These are phyloP conservation scores for Calonectria naviculata DNA, from an alignment of 2,329 filamentous ascomycete genomes.

Conservation along the genomic window DNA sequence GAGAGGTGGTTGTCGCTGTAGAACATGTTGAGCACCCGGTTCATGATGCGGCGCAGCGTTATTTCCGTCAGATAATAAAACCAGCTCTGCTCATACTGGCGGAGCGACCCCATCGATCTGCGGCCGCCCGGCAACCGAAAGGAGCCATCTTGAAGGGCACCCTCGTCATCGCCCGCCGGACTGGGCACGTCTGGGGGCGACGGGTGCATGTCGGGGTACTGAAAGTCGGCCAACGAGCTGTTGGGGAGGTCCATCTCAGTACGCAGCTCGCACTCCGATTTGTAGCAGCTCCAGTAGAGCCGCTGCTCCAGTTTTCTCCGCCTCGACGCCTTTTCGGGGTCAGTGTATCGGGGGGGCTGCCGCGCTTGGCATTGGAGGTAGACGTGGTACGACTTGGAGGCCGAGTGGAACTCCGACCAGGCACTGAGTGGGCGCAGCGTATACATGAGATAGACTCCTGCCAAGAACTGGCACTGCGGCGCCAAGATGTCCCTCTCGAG, in stretches of 20 bases:
- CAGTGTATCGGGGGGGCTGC: neutral
- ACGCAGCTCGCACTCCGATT: constrained; percentile 54
- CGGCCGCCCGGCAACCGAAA: neutral
- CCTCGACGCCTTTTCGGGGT: constrained; percentile 18
- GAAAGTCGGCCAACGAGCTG: constrained; percentile 45
- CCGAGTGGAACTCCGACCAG: constrained; percentile 49
- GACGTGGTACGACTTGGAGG: constrained; percentile 45
- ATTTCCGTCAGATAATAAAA: constrained; percentile 57
- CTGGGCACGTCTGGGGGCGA: constrained; percentile 30
- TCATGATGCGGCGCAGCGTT: constrained; percentile 52
- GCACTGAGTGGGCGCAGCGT: constrained; percentile 47
- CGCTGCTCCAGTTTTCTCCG: constrained; percentile 49
- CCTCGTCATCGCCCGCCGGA: neutral
- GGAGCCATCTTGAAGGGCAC: neutral
- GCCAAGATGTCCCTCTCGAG: constrained; percentile 43
- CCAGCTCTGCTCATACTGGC: constrained; percentile 49
- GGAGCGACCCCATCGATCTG: neutral
- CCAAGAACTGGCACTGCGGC: constrained; percentile 52
- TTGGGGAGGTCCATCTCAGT: constrained; percentile 51
- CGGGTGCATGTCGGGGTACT: constrained; percentile 45
- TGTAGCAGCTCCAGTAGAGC: constrained; percentile 56
- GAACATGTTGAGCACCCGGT: constrained; percentile 49
- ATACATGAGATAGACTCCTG: constrained; percentile 54
- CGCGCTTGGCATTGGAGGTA: constrained; percentile 38
- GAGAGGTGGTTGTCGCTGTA: constrained; percentile 27